Base-by-base conservation (phyloP, 2,329 filamentous ascomycete species). In the Macroventuria anomochaeta region DNA sequence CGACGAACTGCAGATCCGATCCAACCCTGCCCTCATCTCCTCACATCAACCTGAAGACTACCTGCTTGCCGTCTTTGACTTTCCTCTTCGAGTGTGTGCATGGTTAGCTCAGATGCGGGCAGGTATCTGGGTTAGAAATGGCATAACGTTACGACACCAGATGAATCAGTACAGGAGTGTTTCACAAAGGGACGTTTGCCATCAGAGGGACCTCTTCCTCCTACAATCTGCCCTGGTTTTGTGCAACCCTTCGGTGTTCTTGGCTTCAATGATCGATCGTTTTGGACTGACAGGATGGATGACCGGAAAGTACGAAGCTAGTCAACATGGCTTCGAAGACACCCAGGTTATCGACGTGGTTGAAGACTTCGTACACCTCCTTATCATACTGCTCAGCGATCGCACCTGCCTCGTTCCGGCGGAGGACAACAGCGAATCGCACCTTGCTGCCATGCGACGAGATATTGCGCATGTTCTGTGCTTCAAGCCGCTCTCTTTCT, bases 91-190 rank as follows among this genome's bases (percentile, higher is more conserved):
- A 46, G 93, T 97, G 0, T 97, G 92, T 71, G 92, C 91, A 17
- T 99, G 95, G 95, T 81, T 99, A 26, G 90, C 95, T 5, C 96
- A 99, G 77, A 97, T 99, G 86, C 96, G 96, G 74, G 92, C 93
- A 15, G 91, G 92, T 44, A 96, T 97, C 87, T 99, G 96, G 95
- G 93, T 99, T 59, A 87, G 95, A 50, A 99, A 99, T 70, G 95
- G 95, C 2, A 91, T 99, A 69, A 97, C 93, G 66, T 83, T 99
- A 44, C 87, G 93, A 32, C 95, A 99, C 72, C 95, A 99, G 75
- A 95, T 96, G 72, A 89, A 89, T 46, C 95, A 93, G 15, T 99
- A 99, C 72, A 88, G 92, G 13, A 93, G 91, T 33, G 91, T 97
- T 12, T 86, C 87, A 10, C 91, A 96, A 67, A 84, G 95, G 61